Conservation (phyloP, 805 yeast species). For the Suhomyces pyralidae region DNA sequence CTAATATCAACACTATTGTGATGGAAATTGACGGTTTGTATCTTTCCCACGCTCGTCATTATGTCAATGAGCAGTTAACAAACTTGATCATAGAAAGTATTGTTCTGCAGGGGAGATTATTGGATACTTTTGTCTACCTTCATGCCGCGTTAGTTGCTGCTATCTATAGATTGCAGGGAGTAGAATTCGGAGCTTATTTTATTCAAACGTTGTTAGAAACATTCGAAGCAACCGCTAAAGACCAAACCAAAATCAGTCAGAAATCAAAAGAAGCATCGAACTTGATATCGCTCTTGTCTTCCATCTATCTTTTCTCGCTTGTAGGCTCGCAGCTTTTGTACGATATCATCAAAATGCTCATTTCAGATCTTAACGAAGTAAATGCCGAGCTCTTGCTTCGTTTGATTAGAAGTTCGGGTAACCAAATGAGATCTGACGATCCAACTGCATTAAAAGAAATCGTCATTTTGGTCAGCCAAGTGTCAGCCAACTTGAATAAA, state of each 20-base stretch:
- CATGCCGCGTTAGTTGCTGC: slow-evolving; percentile 78
- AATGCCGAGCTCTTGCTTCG: slow-evolving; percentile 77
- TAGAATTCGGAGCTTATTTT: slow-evolving; percentile 85
- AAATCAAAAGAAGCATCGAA: slow-evolving; percentile 55
- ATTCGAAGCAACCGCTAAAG: slow-evolving; percentile 46
- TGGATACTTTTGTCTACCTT: slow-evolving; percentile 75
- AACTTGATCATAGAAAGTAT: slow-evolving; percentile 63
- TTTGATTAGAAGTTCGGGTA: slow-evolving; percentile 73
- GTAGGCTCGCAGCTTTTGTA: slow-evolving; percentile 72
- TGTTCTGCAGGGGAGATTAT: slow-evolving; percentile 55
- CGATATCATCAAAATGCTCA: slow-evolving; percentile 62
- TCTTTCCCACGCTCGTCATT: slow-evolving; percentile 66
- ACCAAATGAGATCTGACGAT: slow-evolving; percentile 85
- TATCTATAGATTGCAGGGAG: slow-evolving; percentile 74
- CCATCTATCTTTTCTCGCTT: slow-evolving; percentile 73
- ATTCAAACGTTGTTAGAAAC: slow-evolving; percentile 77
- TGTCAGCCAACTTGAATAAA: slow-evolving; percentile 37
- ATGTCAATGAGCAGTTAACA: slow-evolving; percentile 71
- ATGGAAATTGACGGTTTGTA: slow-evolving; percentile 65
- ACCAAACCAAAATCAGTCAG: slow-evolving; percentile 8
- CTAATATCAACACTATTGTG: slow-evolving; percentile 70
- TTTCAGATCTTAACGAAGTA: slow-evolving; percentile 57
- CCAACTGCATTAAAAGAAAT: slow-evolving; percentile 82
- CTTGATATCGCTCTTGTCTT: slow-evolving; percentile 68
- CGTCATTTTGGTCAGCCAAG: slow-evolving; percentile 53